These are phyloP conservation scores for Canavalia ensiformis DNA, from an alignment of 306 rosid species.

Conservation along the genomic window DNA sequence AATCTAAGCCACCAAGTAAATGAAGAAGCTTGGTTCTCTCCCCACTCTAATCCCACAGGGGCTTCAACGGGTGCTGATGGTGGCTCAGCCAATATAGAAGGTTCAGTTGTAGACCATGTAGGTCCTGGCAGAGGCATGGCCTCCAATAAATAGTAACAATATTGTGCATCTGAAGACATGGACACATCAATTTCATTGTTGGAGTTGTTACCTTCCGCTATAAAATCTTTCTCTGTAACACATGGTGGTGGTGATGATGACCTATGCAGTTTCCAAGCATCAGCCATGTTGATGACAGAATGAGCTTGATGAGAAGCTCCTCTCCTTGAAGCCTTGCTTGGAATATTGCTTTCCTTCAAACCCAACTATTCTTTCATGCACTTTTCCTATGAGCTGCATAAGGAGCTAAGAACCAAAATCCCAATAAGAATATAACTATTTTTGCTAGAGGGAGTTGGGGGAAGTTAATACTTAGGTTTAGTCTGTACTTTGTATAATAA, in stretches of 20 bases:
- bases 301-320: conserved; percentile 16
- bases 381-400: background rate
- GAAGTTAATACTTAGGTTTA: conserved; percentile 4
- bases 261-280: conserved; percentile 53
- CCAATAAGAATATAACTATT: conserved; percentile 6
- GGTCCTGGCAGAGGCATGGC: conserved; percentile 72
- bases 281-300: conserved; percentile 41
- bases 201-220: conserved; percentile 33
- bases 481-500: too few relatives aligned
- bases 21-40: conserved; percentile 57
- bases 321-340: conserved; percentile 43
- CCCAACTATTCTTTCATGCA: conserved; percentile 37
- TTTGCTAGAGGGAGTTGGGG: conserved; percentile 22
- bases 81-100: conserved; percentile 54
- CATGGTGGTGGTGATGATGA: conserved; percentile 30
- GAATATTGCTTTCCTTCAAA: conserved; percentile 16
- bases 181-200: conserved; percentile 43
- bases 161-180: conserved; percentile 40
- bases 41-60: conserved; percentile 48
- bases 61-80: conserved; percentile 41
- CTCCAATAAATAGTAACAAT: conserved; percentile 63
- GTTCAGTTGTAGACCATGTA: conserved; percentile 70
- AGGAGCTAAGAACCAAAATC: background rate
- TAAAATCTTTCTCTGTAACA: conserved; percentile 18
- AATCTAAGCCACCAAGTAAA: conserved; percentile 67